Evolutionary conservation across 2,329 filamentous ascomycete species (phyloP).

Genomic region (Leptosphaerulina australis): DNA sequence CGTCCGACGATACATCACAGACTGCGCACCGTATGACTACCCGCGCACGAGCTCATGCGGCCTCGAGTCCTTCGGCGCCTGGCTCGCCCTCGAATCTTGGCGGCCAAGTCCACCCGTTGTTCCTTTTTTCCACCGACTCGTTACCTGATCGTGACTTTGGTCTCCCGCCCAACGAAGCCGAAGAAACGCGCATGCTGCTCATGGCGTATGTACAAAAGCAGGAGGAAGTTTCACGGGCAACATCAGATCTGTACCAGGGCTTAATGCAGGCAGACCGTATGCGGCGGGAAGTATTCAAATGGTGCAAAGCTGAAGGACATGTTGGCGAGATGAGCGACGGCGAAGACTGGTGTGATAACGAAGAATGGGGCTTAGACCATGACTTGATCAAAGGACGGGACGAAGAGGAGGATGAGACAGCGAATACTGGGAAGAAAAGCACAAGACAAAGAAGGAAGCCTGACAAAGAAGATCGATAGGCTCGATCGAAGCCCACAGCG

Average conservation of each 20-base stretch:
- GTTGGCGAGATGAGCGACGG: conserved; percentile 81
- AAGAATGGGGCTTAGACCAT: conserved; percentile 76
- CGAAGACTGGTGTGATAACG: conserved; percentile 86
- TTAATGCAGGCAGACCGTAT: conserved; percentile 74
- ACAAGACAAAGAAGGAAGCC: conserved; percentile 50
- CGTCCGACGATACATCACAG: conserved; percentile 51
- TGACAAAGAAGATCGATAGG: conserved; percentile 47
- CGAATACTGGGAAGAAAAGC: conserved; percentile 55
- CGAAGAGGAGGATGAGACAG: conserved; percentile 74
- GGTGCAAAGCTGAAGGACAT: conserved; percentile 80
- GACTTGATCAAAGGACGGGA: conserved; percentile 82
- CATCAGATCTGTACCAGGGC: conserved; percentile 70
- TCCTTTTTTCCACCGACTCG: conserved; percentile 66
- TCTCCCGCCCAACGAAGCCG: conserved; percentile 74
- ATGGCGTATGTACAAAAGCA: conserved; percentile 84
- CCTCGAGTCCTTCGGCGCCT: conserved; percentile 47
- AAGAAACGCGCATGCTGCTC: conserved; percentile 75
- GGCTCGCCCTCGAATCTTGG: conserved; percentile 56
- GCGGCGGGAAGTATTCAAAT: conserved; percentile 72
- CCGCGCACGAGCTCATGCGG: conserved; percentile 58
- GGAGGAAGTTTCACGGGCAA: conserved; percentile 78
- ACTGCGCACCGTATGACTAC: conserved; percentile 62
- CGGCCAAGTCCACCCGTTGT: conserved; percentile 75
- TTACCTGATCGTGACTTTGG: conserved; percentile 73
- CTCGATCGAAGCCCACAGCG: not conserved